Conservation (phyloP, 2,329 filamentous ascomycete genomes). For the Geosmithia putterillii region DNA sequence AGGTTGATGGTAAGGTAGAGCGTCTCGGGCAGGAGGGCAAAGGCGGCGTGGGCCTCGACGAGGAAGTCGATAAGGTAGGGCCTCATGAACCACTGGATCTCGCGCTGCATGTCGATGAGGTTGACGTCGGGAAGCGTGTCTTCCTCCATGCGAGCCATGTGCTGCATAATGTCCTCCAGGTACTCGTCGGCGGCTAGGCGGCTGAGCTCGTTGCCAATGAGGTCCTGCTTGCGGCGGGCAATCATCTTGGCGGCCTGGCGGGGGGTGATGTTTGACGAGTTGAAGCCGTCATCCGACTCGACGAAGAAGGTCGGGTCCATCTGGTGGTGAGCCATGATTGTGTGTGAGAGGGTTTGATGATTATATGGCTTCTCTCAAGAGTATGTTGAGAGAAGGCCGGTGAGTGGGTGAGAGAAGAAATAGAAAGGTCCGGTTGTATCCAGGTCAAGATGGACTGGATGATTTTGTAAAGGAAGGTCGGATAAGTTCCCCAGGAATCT, state of each 20-base stretch:
- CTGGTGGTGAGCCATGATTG: constrained; percentile 34
- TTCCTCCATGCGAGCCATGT: constrained; percentile 93
- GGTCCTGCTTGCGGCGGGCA: constrained; percentile 73
- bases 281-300: constrained; percentile 18
- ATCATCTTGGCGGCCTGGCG: constrained; percentile 69
- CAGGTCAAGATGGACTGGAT: constrained; percentile 6
- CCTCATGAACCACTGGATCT: constrained; percentile 99
- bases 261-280: constrained; percentile 27
- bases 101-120: constrained; percentile 96
- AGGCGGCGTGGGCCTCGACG: constrained; percentile 91
- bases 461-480: constrained; percentile 27
- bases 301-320: constrained; percentile 39
- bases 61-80: constrained; percentile 97
- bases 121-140: constrained; percentile 92
- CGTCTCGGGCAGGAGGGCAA: constrained; percentile 86
- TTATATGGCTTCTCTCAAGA: constrained; percentile 15
- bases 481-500: constrained; percentile 41
- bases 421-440: constrained; percentile 6
- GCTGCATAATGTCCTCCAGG: constrained; percentile 82
- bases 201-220: constrained; percentile 81
- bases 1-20: constrained; percentile 95
- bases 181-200: constrained; percentile 79
- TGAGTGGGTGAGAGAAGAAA: constrained; percentile 6
- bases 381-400: constrained; percentile 9
- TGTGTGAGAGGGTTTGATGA: constrained; percentile 2